A percentile compares a stretch with the other conserved stretches of the same genome.
Evolutionary conservation across 2,329 filamentous ascomycete species (phyloP).

Genomic region (Colletotrichum caudatum): DNA sequence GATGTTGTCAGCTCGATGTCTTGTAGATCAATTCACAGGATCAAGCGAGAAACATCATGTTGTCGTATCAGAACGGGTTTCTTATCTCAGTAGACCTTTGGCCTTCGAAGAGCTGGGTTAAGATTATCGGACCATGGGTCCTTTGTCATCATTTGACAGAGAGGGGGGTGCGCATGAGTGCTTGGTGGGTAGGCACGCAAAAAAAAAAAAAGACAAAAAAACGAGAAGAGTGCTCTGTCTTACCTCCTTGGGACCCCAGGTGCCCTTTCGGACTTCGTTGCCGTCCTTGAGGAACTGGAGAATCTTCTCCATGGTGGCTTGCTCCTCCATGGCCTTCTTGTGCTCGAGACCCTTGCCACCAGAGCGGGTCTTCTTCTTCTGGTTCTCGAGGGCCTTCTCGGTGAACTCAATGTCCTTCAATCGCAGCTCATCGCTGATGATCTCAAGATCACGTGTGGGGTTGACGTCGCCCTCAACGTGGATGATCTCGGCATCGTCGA

Average conservation of each 20-base stretch:
- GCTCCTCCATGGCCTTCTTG: conserved; percentile 96
- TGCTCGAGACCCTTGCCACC: conserved; percentile 96
- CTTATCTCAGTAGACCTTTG: conserved; percentile 91
- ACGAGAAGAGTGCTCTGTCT: conserved; percentile 52
- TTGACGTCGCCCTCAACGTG: conserved; percentile 99
- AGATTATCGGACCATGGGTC: conserved; percentile 86
- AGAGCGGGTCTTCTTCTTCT: conserved; percentile 94
- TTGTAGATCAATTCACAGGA: conserved; percentile 43
- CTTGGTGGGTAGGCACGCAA: background rate
- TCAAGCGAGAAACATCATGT: conserved; percentile 41
- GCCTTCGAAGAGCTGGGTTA: conserved; percentile 99
- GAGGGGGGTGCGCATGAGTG: conserved; percentile 42
- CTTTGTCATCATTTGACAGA: conserved; percentile 92
- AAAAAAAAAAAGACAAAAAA: conserved; percentile 36
- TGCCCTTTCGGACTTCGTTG: conserved; percentile 92
- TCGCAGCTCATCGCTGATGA: conserved; percentile 95
- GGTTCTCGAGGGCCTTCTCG: conserved; percentile 91
- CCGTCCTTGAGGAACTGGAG: conserved; percentile 85
- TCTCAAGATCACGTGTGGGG: conserved; percentile 91
- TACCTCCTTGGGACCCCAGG: conserved; percentile 96
- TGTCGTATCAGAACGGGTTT: conserved; percentile 43
- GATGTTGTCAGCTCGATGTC: conserved; percentile 47
- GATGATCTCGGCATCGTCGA: conserved; percentile 99
- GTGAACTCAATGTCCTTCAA: conserved; percentile 99
- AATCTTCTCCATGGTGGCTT: conserved; percentile 92